Conservation (phyloP, 1,139 yeast species). For the Pichia sp. region DNA sequence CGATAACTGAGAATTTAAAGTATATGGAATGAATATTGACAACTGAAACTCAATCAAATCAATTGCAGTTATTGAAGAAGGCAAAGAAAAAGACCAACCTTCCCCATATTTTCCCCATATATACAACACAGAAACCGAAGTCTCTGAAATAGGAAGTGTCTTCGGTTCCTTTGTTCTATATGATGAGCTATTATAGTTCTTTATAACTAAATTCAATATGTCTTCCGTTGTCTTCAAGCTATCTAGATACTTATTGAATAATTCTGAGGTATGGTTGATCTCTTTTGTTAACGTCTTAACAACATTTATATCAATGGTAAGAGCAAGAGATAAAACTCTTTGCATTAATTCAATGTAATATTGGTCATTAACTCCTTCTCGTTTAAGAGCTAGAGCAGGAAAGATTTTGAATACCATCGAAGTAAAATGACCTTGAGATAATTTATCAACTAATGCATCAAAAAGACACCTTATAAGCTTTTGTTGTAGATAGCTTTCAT, state of each 20-base stretch:
- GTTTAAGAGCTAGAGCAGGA: slow-evolving; percentile 2
- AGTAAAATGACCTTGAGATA: slow-evolving; percentile 1
- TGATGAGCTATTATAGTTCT: slow-evolving; percentile 26
- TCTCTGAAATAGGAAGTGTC: slow-evolving; percentile 25
- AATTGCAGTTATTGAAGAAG: slow-evolving; percentile 8
- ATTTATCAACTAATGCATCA: slow-evolving; percentile 7
- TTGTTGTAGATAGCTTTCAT: slow-evolving; percentile 48
- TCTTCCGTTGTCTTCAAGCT: slow-evolving; percentile 23
- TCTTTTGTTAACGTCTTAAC: slow-evolving; percentile 33
- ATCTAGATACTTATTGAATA: slow-evolving; percentile 23
- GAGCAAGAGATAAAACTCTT: slow-evolving; percentile 39
- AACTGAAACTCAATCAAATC: slow-evolving; percentile 23
- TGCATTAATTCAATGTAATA: slow-evolving; percentile 31
- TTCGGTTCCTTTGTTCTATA: slow-evolving; percentile 9
- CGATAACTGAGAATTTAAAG: slow-evolving; percentile 17
- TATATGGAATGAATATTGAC: slow-evolving; percentile 22
- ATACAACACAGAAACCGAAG: slow-evolving; percentile 29
- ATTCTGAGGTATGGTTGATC: slow-evolving; percentile 24
- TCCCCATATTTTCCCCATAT: slow-evolving; percentile 22
- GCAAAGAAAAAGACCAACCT: slow-evolving; percentile 8
- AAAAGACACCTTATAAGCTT: slow-evolving; percentile 37
- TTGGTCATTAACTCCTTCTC: not conserved
- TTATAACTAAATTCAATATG: slow-evolving; percentile 32
- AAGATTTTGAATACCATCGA: slow-evolving; percentile 6
- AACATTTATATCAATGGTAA: slow-evolving; percentile 58